Conservation (phyloP, 768 basidiomycete species). For the Russula vinacea region DNA sequence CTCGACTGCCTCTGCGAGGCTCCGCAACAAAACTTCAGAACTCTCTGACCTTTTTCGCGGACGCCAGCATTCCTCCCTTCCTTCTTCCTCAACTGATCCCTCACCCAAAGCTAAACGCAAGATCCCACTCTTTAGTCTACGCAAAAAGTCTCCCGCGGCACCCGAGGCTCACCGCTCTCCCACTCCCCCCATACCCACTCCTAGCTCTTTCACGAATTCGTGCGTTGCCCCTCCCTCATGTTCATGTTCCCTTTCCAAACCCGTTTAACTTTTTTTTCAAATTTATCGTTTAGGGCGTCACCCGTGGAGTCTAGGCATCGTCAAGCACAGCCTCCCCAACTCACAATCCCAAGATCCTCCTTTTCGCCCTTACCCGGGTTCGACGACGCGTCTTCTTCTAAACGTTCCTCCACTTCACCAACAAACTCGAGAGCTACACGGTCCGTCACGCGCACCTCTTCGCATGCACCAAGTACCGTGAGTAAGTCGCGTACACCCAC, state of each 20-base stretch:
- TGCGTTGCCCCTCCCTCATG: background rate
- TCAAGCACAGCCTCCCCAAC: conserved; percentile 4
- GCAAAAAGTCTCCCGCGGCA: conserved; percentile 23
- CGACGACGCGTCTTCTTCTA: conserved; percentile 22
- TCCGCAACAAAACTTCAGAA: conserved; percentile 29
- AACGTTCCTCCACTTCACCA: conserved; percentile 23
- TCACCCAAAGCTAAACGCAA: conserved; percentile 25
- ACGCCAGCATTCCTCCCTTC: conserved; percentile 14
- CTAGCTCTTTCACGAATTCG: conserved; percentile 12
- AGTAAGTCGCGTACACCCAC: conserved; percentile 27
- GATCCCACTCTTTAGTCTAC: conserved; percentile 29
- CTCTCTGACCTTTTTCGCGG: conserved; percentile 28
- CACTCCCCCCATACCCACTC: conserved; percentile 1
- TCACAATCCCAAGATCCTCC: conserved; percentile 16
- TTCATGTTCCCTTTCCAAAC: too few species aligned
- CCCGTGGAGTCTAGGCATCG: background rate
- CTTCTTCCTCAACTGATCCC: conserved; percentile 4
- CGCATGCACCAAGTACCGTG: background rate
- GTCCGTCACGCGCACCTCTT: conserved; percentile 15
- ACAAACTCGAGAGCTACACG: conserved; percentile 17
- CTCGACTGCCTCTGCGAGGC: conserved; percentile 18
- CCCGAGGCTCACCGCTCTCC: background rate
- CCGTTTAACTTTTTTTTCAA: background rate
- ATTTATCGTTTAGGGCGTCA: background rate
- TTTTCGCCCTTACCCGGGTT: conserved; percentile 12